A percentile compares a stretch with the other conserved stretches of the same genome.
Evolutionary conservation across 1,139 yeast species (phyloP).

Genomic region (Suhomyces wounanorum): DNA sequence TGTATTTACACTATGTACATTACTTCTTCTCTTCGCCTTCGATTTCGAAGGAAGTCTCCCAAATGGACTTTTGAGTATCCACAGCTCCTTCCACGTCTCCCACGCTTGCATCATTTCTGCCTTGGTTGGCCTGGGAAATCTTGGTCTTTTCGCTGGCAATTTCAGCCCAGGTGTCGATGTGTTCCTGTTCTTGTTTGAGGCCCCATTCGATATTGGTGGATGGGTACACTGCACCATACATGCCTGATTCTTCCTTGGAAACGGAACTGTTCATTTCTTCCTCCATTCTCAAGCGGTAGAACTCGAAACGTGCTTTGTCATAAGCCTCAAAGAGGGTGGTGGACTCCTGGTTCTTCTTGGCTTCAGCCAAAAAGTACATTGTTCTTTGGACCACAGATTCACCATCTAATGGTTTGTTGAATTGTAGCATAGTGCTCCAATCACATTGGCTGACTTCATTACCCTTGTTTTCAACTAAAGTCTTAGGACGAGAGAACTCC

Average conservation of each 20-base stretch:
- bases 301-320: conserved; percentile 84
- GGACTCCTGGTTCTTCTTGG: conserved; percentile 27
- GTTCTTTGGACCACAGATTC: conserved; percentile 94
- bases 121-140: conserved; percentile 45
- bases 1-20: conserved; percentile 7
- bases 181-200: conserved; percentile 66
- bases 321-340: conserved; percentile 66
- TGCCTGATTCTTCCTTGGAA: conserved; percentile 77
- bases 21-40: conserved; percentile 11
- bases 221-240: conserved; percentile 81
- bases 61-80: conserved; percentile 23
- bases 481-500: conserved; percentile 95
- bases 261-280: conserved; percentile 78
- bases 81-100: conserved; percentile 27
- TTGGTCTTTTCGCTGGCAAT: conserved; percentile 66
- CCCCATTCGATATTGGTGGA: conserved; percentile 66
- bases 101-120: conserved; percentile 28
- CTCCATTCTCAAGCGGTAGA: conserved; percentile 80
- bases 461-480: conserved; percentile 74
- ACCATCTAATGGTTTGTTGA: conserved; percentile 78
- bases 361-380: conserved; percentile 58
- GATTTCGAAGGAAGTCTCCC: conserved; percentile 14
- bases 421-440: conserved; percentile 80
- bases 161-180: conserved; percentile 70
- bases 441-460: conserved; percentile 52